These are phyloP conservation scores for Forsythia viridissima DNA, from an alignment of 257 asterid species.

Conservation along the genomic window DNA sequence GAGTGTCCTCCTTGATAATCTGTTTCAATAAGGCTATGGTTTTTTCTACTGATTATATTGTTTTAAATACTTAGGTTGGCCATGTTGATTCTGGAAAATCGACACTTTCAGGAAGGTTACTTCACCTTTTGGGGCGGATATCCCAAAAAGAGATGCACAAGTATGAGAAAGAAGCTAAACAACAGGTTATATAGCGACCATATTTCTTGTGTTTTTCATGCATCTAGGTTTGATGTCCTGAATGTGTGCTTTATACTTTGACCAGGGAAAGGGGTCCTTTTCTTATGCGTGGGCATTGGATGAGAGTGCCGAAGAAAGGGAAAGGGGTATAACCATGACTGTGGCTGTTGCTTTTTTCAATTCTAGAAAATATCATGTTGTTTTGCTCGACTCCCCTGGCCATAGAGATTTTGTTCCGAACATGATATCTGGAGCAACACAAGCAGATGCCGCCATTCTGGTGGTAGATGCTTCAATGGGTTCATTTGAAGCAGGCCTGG, in stretches of 20 bases:
- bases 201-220: background rate
- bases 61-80: constrained; percentile 66
- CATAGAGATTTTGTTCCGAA: constrained; percentile 98
- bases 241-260: constrained; percentile 25
- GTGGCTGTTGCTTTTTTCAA: constrained; percentile 93
- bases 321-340: constrained; percentile 97
- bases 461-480: constrained; percentile 92
- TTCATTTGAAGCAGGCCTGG: constrained; percentile 92
- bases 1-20: background rate
- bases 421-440: constrained; percentile 99
- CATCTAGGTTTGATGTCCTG: constrained; percentile 19
- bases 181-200: constrained; percentile 44
- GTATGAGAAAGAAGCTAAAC: constrained; percentile 86
- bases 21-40: constrained; percentile 8
- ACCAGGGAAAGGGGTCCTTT: constrained; percentile 97
- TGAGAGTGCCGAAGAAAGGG: constrained; percentile 97
- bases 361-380: constrained; percentile 67
- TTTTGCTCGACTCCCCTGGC: constrained; percentile 97
- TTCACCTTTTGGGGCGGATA: constrained; percentile 78
- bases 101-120: constrained; percentile 94
- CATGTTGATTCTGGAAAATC: constrained; percentile 99
- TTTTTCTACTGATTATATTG: constrained; percentile 8
- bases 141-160: constrained; percentile 86
- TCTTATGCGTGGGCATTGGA: constrained; percentile 99
- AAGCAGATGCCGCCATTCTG: constrained; percentile 97